Percentiles rank a stretch among this genome's conserved stretches.
Conservation (phyloP, 2,329 filamentous ascomycete genomes). For the Monilinia laxa region DNA sequence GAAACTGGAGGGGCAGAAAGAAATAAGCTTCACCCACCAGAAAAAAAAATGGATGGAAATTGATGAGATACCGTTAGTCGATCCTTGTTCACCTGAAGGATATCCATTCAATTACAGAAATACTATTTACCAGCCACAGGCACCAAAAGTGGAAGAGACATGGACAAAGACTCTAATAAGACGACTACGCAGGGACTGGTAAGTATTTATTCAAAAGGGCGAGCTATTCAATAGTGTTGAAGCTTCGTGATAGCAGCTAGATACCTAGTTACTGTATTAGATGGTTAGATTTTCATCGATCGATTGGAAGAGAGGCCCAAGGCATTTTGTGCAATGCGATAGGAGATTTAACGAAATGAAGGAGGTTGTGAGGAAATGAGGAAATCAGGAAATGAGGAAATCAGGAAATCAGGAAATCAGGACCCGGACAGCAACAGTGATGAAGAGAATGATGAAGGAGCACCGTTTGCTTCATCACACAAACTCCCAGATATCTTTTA, state of each 20-base stretch:
- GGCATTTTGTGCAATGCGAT: neutral
- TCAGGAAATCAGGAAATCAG: slow-evolving; percentile 8
- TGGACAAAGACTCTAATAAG: too few species aligned
- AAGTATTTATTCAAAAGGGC: too few species aligned
- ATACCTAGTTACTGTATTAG: too few species aligned
- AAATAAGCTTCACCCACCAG: too few species aligned
- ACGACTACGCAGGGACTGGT: too few species aligned
- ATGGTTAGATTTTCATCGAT: too few species aligned
- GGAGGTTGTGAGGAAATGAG: neutral
- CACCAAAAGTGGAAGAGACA: neutral
- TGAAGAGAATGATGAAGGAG: neutral
- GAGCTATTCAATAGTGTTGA: too few species aligned
- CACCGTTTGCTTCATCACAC: neutral
- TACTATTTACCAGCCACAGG: neutral
- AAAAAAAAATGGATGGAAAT: too few species aligned
- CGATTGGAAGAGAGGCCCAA: neutral
- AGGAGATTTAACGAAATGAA: too few species aligned
- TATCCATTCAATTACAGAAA: neutral
- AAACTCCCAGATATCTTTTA: neutral
- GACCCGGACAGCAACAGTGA: too few species aligned
- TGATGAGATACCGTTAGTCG: neutral
- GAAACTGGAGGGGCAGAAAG: neutral
- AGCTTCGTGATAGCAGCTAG: too few species aligned
- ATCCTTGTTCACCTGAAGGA: slow-evolving; percentile 7
- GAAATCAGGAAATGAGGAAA: neutral